Base-by-base conservation (phyloP, 306 rosid species). In the Cicer chorassanicum region DNA sequence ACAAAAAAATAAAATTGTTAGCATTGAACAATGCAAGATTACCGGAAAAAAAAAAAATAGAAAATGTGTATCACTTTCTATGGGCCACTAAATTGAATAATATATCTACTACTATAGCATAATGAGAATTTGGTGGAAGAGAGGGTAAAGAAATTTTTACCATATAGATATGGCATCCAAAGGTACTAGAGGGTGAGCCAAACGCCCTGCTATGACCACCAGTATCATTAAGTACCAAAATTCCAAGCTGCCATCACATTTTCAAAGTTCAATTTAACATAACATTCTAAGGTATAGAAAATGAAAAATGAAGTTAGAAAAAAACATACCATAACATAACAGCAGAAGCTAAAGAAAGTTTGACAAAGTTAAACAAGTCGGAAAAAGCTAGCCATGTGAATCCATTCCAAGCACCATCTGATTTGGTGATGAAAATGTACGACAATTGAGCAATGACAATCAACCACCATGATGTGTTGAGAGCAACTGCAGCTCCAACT, bases 381-480 rank as follows among this genome's bases (percentile, higher is more conserved):
- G 76, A 16, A 77, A 91, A 91, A 15, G 97, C 94, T 18, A 86
- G 87, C 92, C 88, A 84, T 14, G 89, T 43, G 82, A 91, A 91
- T 48, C 97, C 97, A 68, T 42, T 82, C 97, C 94, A 89, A 55
- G 97, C 94, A 51, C 94, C 97, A n/a, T 91, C 94, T 9, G 92
- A 91, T 38, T 80, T 87, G 2, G 94, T 86, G 62, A 86, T 80
- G 82, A 81, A 80, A 77, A 91, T 83, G 84, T 91, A 91, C 21
- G 68, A 2, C 18, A 82, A 16, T 63, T 89, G 89, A 4, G 0
- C 61, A 68, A 87, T 76, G 54, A 87, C 78, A 72, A 87, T 83
- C 36, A 89, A 5, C 94, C 94, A 91, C 92, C 92, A 89, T 8
- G 97, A 91, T 7, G 53, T 1, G 83, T 91, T 89, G 5, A 91